Conservation (phyloP, 148 eudicot species). For the Simmondsia chinensis region DNA sequence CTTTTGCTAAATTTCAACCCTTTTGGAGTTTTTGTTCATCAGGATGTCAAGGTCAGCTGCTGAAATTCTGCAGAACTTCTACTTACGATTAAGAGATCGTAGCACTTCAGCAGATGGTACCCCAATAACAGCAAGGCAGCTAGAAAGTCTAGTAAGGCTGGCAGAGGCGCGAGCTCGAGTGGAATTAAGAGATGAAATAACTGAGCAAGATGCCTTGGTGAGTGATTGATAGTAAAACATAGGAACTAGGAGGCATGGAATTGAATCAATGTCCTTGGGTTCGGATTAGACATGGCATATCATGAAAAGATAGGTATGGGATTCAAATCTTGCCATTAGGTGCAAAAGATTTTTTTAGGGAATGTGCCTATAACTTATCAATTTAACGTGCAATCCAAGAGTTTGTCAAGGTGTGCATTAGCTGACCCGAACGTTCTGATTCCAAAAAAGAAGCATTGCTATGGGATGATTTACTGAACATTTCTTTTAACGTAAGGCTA, state of each 20-base stretch:
- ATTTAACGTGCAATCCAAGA: too few relatives aligned
- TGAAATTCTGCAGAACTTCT: conserved; percentile 82
- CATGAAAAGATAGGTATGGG: too few relatives aligned
- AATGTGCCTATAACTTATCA: too few relatives aligned
- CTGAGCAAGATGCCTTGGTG: conserved; percentile 88
- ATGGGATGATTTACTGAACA: too few relatives aligned
- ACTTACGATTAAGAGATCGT: conserved; percentile 74
- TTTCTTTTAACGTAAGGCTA: too few relatives aligned
- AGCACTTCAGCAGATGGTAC: conserved; percentile 92
- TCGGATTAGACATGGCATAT: too few relatives aligned
- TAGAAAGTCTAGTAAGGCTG: conserved; percentile 90
- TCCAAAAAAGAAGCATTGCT: too few relatives aligned
- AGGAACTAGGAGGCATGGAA: not conserved
- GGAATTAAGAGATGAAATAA: conserved; percentile 85
- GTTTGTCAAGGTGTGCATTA: too few relatives aligned
- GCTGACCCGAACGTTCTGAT: too few relatives aligned
- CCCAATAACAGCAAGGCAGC: conserved; percentile 97
- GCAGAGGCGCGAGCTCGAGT: conserved; percentile 95
- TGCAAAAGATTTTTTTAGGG: too few relatives aligned
- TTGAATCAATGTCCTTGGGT: too few relatives aligned
- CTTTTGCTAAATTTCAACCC: not conserved
- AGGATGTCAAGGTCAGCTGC: conserved; percentile 95
- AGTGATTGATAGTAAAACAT: conserved; percentile 10
- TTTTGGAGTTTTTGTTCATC: conserved; percentile 12
- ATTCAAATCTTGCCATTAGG: too few relatives aligned